phyloP scores from a whole-genome alignment of 345 rosid species.

The Gossypium turneri region DNA sequence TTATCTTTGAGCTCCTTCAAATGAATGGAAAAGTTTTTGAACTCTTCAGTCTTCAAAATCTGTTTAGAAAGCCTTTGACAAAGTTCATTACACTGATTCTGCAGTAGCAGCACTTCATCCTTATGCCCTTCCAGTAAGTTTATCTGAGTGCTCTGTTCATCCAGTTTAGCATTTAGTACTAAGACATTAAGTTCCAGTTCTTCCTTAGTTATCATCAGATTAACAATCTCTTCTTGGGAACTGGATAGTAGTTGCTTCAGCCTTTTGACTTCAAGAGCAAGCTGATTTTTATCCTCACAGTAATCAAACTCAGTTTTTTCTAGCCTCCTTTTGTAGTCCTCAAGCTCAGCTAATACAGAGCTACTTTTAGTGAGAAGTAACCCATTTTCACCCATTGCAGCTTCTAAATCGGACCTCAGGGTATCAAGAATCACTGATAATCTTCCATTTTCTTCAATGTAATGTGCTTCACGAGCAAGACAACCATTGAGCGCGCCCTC shows the following conservation, averaged over 20 bases:
- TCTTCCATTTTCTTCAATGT: conserved; percentile 53
- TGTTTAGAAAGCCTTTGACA: conserved; percentile 70
- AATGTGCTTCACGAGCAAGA: conserved; percentile 45
- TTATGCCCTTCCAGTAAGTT: conserved; percentile 28
- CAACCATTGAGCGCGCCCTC: conserved; percentile 48
- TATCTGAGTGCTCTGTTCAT: conserved; percentile 44
- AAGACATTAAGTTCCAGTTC: conserved; percentile 50
- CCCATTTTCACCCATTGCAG: conserved; percentile 38
- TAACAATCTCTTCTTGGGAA: conserved; percentile 54
- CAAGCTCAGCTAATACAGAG: conserved; percentile 36
- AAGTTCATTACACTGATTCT: conserved; percentile 54
- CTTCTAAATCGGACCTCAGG: conserved; percentile 49
- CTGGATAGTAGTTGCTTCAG: conserved; percentile 41
- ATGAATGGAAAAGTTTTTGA: conserved; percentile 68
- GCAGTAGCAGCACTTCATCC: conserved; percentile 42
- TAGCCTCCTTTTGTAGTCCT: conserved; percentile 31
- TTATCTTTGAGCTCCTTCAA: conserved; percentile 84
- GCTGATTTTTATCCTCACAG: conserved; percentile 32
- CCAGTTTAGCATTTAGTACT: conserved; percentile 51
- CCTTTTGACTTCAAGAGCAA: conserved; percentile 45
- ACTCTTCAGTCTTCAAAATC: conserved; percentile 79
- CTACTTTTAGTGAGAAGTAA: conserved; percentile 35
- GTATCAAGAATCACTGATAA: conserved; percentile 37
- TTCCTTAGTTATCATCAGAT: conserved; percentile 48
- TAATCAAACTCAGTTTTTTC: conserved; percentile 31